These are phyloP conservation scores for Diaporthe vexans DNA, from an alignment of 2,329 filamentous ascomycete genomes.

Conservation along the genomic window DNA sequence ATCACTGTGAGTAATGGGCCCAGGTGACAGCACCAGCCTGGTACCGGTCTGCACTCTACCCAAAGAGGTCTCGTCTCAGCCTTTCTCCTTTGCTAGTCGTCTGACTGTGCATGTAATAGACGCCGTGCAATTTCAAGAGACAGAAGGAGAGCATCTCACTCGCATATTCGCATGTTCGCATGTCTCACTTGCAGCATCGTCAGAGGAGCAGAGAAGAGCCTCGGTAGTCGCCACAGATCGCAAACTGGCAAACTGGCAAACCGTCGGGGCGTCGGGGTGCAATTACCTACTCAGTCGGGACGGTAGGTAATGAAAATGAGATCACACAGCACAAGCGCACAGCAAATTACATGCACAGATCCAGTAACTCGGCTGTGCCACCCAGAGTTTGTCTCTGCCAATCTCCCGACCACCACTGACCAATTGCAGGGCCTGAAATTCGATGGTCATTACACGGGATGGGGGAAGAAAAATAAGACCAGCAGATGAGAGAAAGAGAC, in stretches of 20 bases:
- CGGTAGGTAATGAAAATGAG: constrained; percentile 5
- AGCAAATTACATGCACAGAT: not conserved
- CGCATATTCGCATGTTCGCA: not conserved
- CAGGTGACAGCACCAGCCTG: constrained; percentile 15
- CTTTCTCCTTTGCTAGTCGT: not conserved
- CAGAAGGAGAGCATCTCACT: constrained; percentile 4
- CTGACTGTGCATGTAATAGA: constrained; percentile 17
- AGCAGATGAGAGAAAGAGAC: not conserved
- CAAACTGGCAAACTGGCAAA: too few relatives aligned
- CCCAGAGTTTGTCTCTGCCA: constrained; percentile 9
- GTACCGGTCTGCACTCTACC: constrained; percentile 19
- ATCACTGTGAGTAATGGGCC: constrained; percentile 3
- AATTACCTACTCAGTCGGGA: not conserved
- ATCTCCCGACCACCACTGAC: constrained; percentile 10
- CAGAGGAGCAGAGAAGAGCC: not conserved
- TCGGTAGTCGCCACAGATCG: not conserved
- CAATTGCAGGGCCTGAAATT: not conserved
- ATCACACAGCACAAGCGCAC: constrained; percentile 3
- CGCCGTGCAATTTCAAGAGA: constrained; percentile 1
- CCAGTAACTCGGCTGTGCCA: constrained; percentile 27
- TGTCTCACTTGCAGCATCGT: constrained; percentile 14
- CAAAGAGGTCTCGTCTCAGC: constrained; percentile 15
- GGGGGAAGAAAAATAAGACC: not conserved
- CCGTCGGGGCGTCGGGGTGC: not conserved
- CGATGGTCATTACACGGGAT: not conserved